phyloP scores from a whole-genome alignment of 768 basidiomycete species.

The Rickenella mellea region DNA sequence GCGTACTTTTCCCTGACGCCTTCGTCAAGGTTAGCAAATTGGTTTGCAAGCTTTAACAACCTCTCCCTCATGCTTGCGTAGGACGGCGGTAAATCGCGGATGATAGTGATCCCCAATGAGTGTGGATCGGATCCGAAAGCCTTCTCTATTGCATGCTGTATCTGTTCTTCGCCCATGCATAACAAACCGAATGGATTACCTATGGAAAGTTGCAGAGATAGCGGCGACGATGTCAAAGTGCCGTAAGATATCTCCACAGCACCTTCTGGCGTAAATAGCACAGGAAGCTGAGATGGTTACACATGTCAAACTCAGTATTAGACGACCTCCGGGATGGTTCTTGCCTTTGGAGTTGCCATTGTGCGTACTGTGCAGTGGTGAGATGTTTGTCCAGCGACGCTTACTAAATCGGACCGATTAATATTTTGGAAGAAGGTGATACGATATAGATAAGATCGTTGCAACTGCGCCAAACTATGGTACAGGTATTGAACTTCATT shows the following conservation, averaged over 20 bases:
- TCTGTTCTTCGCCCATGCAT: not conserved
- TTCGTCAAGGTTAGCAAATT: conserved; percentile 67
- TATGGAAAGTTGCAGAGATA: conserved; percentile 49
- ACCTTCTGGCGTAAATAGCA: conserved; percentile 33
- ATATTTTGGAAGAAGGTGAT: too few species aligned
- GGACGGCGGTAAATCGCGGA: conserved; percentile 66
- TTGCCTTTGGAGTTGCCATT: too few species aligned
- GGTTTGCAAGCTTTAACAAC: conserved; percentile 65
- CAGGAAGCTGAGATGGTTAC: conserved; percentile 3
- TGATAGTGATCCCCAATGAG: conserved; percentile 72
- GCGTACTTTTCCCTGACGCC: conserved; percentile 61
- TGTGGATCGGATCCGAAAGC: conserved; percentile 77
- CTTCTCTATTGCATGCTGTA: conserved; percentile 33
- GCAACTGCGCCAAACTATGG: too few species aligned
- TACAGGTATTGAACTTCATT: too few species aligned
- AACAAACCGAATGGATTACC: conserved; percentile 27
- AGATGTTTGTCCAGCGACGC: too few species aligned
- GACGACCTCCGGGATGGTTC: too few species aligned
- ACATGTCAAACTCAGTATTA: too few species aligned
- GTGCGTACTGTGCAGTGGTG: too few species aligned
- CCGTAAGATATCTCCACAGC: conserved; percentile 57
- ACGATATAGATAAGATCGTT: too few species aligned
- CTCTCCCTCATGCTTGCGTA: conserved; percentile 59
- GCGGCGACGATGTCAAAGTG: conserved; percentile 42
- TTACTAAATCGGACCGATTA: too few species aligned